Evolutionary conservation across 1,284 basidiomycete genomes (phyloP), one percentile per base, ranked within the genome.

Genomic region (Polyporus tsugae): DNA sequence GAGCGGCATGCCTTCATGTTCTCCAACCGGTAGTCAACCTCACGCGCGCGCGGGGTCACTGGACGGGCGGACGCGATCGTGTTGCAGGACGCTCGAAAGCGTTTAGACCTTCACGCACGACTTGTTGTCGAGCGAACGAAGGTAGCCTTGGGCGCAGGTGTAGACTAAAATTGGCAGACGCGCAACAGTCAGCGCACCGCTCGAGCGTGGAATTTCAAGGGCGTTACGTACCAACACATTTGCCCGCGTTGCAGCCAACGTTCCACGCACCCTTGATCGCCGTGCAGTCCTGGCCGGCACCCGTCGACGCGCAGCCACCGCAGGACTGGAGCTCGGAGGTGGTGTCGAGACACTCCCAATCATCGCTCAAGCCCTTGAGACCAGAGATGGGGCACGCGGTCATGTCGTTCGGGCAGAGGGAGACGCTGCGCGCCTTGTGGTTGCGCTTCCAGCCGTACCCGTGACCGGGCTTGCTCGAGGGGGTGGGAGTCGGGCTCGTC

Each of bases 231-330:
- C 90, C 86, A 63, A 80, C 77, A 80, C 91, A 92, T 69, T 76
- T 74, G 57, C 89, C 88, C 65, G 78, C 75, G 62, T 87, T 84
- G 78, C 94, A 95, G 19, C 87, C 89, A 66, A 93, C 91, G 70
- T 89, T 89, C 83, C 86, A 85, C 29, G 85, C 88, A 72, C 89
- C 85, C 49, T 81, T 73, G 71, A 95, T 92, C 41, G 83, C 78
- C 39, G 88, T 89, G 81, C 93, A 95, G 78, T 95, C 91, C 75
- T 87, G 81, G 39, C 93, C 93, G 63, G 84, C 78, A 41, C 89
- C 88, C 36, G 84, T 80, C 9, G 87, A 85, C 5, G 86, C 80
- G 77, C 93, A 95, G 53, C 94, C 94, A 75, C 93, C 93, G 78
- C 93, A 95, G 60, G 88, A 87, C 70, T 84, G 81, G 52, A 91